Conservation (phyloP, 805 yeast species). For the Myxozyma melibiosi region DNA sequence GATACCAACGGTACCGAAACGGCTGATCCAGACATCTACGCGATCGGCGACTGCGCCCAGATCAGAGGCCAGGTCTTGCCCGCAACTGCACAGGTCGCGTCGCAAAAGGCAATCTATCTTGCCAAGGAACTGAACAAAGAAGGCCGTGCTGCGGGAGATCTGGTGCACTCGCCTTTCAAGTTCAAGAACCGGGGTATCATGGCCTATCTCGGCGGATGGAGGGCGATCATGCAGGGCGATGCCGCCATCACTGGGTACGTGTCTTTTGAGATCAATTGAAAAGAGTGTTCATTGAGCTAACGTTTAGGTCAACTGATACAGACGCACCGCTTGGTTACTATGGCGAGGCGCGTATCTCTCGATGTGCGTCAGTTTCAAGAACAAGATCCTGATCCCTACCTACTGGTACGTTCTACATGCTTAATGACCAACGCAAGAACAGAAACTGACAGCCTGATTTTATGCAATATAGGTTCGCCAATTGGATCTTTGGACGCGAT, state of each 20-base stretch:
- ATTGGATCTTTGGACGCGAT: conserved; percentile 32
- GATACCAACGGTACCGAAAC: background rate
- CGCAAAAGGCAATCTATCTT: conserved; percentile 65
- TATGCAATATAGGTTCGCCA: conserved; percentile 17
- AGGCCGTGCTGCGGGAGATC: conserved; percentile 50
- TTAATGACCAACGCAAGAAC: background rate
- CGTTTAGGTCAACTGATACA: background rate
- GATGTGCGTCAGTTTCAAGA: conserved; percentile 31
- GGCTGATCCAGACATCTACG: conserved; percentile 56
- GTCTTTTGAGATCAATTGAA: background rate
- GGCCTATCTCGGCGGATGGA: conserved; percentile 58
- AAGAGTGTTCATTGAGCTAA: background rate
- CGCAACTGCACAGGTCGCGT: conserved; percentile 72
- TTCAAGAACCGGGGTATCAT: conserved; percentile 67
- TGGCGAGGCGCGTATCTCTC: conserved; percentile 69
- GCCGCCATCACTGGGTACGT: conserved; percentile 25
- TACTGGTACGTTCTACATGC: conserved; percentile 19
- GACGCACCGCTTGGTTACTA: conserved; percentile 63
- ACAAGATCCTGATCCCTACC: conserved; percentile 29
- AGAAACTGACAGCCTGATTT: background rate
- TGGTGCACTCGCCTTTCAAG: conserved; percentile 60
- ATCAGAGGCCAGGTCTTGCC: conserved; percentile 66
- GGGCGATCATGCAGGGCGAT: conserved; percentile 29
- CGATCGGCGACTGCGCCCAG: conserved; percentile 71
- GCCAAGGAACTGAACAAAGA: conserved; percentile 60